Conservation (phyloP, 2,329 filamentous ascomycete genomes). For the Fusarium sarcochroum region DNA sequence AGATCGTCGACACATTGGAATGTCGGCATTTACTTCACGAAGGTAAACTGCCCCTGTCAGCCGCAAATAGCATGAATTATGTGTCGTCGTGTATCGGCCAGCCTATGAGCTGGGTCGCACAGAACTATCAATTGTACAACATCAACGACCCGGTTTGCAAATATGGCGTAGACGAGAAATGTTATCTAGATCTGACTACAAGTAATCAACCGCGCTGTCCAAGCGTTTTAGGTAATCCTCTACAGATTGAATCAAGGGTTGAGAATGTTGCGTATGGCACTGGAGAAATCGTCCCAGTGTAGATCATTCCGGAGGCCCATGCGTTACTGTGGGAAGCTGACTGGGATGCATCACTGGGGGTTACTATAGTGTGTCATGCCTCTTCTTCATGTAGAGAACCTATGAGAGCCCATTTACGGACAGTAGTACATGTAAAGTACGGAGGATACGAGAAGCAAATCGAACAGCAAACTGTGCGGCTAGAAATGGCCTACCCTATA, state of each 20-base stretch:
- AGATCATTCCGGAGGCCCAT: not conserved
- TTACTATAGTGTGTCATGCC: no score
- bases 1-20: conserved; percentile 59
- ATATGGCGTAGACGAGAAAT: conserved; percentile 64
- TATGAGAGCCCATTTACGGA: not conserved
- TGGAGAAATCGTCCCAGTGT: conserved; percentile 47
- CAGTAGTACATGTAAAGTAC: not conserved
- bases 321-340: not conserved
- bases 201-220: conserved; percentile 65
- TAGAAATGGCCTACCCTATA: no score
- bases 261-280: conserved; percentile 66
- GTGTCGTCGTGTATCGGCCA: conserved; percentile 60
- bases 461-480: no score
- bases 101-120: conserved; percentile 62
- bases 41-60: conserved; percentile 65
- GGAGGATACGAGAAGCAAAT: no score
- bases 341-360: not conserved
- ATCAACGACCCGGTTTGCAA: conserved; percentile 63
- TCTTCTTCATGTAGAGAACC: not conserved
- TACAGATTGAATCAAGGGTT: conserved; percentile 53
- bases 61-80: conserved; percentile 68
- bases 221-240: conserved; percentile 56
- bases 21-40: conserved; percentile 64
- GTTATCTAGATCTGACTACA: conserved; percentile 59
- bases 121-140: conserved; percentile 66